Evolutionary conservation across 495 filamentous ascomycete species (phyloP), one percentile per base, ranked within the genome.

Genomic region (Penicillium taxi): DNA sequence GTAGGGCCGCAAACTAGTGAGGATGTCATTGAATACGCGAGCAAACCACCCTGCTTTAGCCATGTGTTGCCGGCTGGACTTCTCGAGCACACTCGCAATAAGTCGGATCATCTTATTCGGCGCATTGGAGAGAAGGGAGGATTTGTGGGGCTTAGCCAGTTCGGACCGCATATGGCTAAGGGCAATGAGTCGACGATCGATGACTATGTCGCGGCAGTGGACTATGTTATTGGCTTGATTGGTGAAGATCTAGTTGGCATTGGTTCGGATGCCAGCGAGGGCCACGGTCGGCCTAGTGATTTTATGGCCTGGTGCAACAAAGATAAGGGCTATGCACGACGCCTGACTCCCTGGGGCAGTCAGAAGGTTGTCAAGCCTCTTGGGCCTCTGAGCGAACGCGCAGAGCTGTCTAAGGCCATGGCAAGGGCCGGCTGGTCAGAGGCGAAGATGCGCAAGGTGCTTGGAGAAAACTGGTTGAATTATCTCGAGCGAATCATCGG

Each of bases 401-500:
- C 41, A 24, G 26, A 41, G 25, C 42, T 51, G 24, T 30, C 47
- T 23, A 21, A 47, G 43, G 52, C 36, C 6, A 33, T 48, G 35
- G 38, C 26, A 42, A 34, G 31, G 33, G 42, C 23, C 25, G 50
- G 16, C 37, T 43, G 33, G 34, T 39, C 26, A 37, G 38, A 25
- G 27, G 32, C 37, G 38, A 51, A 37, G 42, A 48, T 34, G 50
- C 29, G 12, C 38, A 54, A 24, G 26, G 43, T 19, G 22, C 38
- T 38, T 5, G 42, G 38, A 23, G 44, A 38, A 34, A 53, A 36
- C 5, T 37, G 35, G 35, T 30, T 26, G 6, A 21, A 35, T 26
- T 43, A 28, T 17, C 28, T 48, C 20, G 41, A 32, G 21, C 20
- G 42, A 9, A 26, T 44, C 1, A 35, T 35, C 17, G 33, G 33